Base-by-base conservation (phyloP, 805 yeast genomes). In the Suhomyces faveliae region DNA sequence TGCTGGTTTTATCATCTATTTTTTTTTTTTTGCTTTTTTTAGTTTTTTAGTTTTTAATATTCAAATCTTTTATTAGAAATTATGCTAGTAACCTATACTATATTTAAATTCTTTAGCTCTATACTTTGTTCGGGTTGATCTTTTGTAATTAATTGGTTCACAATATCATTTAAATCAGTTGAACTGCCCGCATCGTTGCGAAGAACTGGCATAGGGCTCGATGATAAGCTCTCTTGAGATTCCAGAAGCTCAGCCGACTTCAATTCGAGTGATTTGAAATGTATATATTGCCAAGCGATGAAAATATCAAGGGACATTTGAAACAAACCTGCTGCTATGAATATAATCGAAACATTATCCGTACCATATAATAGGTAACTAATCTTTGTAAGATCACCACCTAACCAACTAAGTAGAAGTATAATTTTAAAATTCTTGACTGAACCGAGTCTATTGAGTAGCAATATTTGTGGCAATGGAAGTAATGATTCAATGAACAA, bases 351-450 rank as follows among this genome's bases (percentile, higher is more conserved):
- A 23, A 87, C 79, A 54, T 87, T 77, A 46, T 77, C 78, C 1
- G 94, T 86, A 12, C 96, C 96, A 63, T 76, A 87, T n/a, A 87
- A 57, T 45, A 88, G 70, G 59, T 87, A 88, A 45, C 84, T 72
- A 20, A 89, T 79, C 62, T 91, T 91, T 33, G 89, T 78, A 35
- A 85, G 71, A 67, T 90, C 97, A 48, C 97, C 97, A 50, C 92
- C 84, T 4, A 90, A 71, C 97, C 97, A 90, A 58, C 91, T 84
- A 15, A 89, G 67, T 30, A 90, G 63, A 27, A 90, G 69, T 22
- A 92, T 80, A 43, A 83, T 72, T 58, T 89, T 85, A 69, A 90
- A 90, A 50, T 94, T 92, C 53, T 85, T 85, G 6, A 87, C 81
- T 0, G 89, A 79, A 56, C 81, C 81, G 22, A 84, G 57, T 48